Base-by-base conservation (phyloP, 1,284 basidiomycete species). In the Cutaneotrichosporon daszewskae region DNA sequence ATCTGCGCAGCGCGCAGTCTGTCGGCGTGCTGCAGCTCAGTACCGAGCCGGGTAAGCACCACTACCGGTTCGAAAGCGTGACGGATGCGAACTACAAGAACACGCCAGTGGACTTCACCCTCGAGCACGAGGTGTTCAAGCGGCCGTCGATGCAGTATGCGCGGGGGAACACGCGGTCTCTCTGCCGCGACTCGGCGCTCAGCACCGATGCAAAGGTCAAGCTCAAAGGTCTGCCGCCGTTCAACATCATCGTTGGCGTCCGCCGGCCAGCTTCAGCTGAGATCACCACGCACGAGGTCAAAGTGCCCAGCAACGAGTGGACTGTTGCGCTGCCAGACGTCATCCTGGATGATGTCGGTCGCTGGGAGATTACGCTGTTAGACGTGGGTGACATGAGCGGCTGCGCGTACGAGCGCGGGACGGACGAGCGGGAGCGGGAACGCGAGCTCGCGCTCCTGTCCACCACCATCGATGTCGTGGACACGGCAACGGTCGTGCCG, bases 401-500 rank as follows among this genome's bases (percentile, higher is more conserved):
- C 24, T 97, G 94, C 66, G 81, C 79, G 40, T 83, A 84, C 58
- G 79, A 80, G 34, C 75, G 79, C 18, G 68, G 79, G 28, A 82
- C 88, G 58, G 77, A 78, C n/a, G n/a, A n/a, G n/a, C n/a, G n/a
- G n/a, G n/a, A n/a, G n/a, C n/a, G n/a, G n/a, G n/a, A n/a, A n/a
- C n/a, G n/a, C n/a, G 75, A 80, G 47, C 72, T 73, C 24, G 36
- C 33, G 2, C 36, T 51, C 7, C 75, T 79, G 47, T 78, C 79
- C 25, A 78, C 88, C 32, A 82, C 81, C 77, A 77, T 89, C 19
- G 88, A 95, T 53, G 90, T 97, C 10, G 87, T 90, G 6, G 94
- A 97, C 70, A 90, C 87, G 2, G 94, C 94, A 8, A 82, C 87
- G 9, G 92, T 98, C 48, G 79, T 90, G 26, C 82, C 91, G 0